Percentiles rank a stretch among this genome's conserved stretches.
Evolutionary conservation across 1,284 basidiomycete genomes (phyloP).

Genomic region (Gymnopus androsaceus): DNA sequence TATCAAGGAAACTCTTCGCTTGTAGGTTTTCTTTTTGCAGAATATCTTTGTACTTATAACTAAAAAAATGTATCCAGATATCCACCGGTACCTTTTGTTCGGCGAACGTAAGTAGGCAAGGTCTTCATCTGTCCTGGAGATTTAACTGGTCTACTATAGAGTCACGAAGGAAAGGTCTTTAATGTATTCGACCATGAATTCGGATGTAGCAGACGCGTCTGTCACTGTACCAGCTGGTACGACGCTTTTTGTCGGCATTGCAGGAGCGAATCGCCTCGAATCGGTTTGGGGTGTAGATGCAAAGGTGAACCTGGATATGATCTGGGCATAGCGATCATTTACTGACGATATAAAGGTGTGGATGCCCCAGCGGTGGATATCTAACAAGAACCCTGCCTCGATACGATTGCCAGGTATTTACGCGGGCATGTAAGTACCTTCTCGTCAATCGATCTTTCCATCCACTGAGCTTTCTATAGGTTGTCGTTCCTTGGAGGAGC

Average conservation of each 20-base stretch:
- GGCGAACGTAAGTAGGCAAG: slow-evolving; percentile 36
- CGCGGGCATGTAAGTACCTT: slow-evolving; percentile 38
- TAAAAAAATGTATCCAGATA: slow-evolving; percentile 29
- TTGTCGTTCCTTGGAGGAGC: slow-evolving; percentile 43
- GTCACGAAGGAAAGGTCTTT: slow-evolving; percentile 35
- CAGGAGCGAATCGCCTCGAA: slow-evolving; percentile 38
- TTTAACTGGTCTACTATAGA: slow-evolving; percentile 19
- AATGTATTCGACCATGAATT: slow-evolving; percentile 26
- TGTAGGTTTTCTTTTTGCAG: slow-evolving; percentile 33
- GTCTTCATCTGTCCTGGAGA: slow-evolving; percentile 1
- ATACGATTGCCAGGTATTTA: slow-evolving; percentile 39
- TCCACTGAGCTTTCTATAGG: slow-evolving; percentile 24
- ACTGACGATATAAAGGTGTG: slow-evolving; percentile 24
- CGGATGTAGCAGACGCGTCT: slow-evolving; percentile 15
- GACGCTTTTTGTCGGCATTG: slow-evolving; percentile 40
- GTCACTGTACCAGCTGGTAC: slow-evolving; percentile 39
- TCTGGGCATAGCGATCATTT: slow-evolving; percentile 28
- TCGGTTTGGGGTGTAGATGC: slow-evolving; percentile 45
- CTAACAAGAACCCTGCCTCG: background rate
- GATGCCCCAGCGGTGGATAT: slow-evolving; percentile 21
- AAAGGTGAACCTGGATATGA: slow-evolving; percentile 35
- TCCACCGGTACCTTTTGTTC: slow-evolving; percentile 47
- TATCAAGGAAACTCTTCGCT: slow-evolving; percentile 46
- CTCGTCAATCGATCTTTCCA: background rate
- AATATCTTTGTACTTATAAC: background rate